Percentiles rank a stretch among this genome's conserved stretches.
These are phyloP conservation scores for Colletotrichum tropicale DNA, from an alignment of 2,329 filamentous ascomycete genomes.

Conservation along the genomic window DNA sequence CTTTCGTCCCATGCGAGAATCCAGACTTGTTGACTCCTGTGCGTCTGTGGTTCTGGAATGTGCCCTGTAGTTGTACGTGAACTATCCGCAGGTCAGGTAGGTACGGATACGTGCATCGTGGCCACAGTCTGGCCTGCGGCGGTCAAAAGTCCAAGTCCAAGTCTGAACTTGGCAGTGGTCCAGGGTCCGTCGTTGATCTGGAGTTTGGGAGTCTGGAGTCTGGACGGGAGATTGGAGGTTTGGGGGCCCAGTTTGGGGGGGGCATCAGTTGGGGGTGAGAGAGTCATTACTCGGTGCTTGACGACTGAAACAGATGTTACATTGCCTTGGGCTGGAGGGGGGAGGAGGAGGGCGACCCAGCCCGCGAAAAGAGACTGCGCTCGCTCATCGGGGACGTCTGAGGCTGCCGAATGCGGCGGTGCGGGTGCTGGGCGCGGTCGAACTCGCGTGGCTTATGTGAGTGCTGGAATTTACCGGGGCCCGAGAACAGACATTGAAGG, in stretches of 20 bases:
- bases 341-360: background rate
- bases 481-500: conserved; percentile 5
- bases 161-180: background rate
- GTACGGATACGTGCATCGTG: background rate
- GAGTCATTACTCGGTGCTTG: conserved; percentile 11
- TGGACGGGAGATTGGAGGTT: background rate
- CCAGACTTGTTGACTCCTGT: background rate
- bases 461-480: background rate
- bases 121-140: background rate
- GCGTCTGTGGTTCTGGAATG: background rate
- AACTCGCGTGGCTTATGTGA: conserved; percentile 3
- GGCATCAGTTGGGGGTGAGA: background rate
- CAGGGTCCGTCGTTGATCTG: background rate
- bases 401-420: conserved; percentile 13
- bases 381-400: background rate
- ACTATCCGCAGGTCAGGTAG: background rate
- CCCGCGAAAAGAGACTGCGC: background rate
- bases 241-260: background rate
- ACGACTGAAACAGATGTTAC: conserved; percentile 14
- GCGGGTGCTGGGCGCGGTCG: conserved; percentile 6
- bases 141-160: background rate
- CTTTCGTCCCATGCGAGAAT: background rate
- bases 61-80: background rate
- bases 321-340: background rate
- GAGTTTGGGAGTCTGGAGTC: background rate